Evolutionary conservation across 2,329 filamentous ascomycete species (phyloP), one percentile per base, ranked within the genome.

Genomic region (Sporothrix pseudoabietina): DNA sequence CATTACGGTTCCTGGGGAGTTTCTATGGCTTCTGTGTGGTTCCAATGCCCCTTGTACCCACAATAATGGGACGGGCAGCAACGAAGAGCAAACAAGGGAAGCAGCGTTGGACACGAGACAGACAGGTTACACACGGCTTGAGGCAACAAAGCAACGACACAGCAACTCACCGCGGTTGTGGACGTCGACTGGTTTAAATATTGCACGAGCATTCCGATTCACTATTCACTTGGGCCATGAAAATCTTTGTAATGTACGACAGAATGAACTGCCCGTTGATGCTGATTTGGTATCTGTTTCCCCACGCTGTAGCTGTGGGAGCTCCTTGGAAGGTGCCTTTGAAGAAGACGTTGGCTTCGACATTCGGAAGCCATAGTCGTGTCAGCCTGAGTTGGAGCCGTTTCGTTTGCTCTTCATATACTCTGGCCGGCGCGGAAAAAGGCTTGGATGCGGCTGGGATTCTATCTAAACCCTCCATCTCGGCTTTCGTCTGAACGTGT

Each of bases 41-140:
- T 71, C 69, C 68, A 61, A 52, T 44, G 32, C n/a, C 55, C 49
- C 39, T 55, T 39, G 68, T 65, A 54, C 68, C 72, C 72, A 73
- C 66, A 70, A 72, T 52, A 32, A 41, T 12, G 35, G 35, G 54
- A 22, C 52, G 35, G 44, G n/a, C 39, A n/a, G 32, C 8, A 61
- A 26, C 22, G 14, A 30, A 14, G 19, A 32, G 19, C 22, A 44
- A 19, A 49, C 59, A 8, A 12, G n/a, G 16, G 57, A 61, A 35
- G 59, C 35, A 63, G 35, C 55, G 16, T 35, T 41, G 32, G 55
- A 19, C 55, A 61, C 57, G 32, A 61, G 57, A 41, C 57, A 19
- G 12, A 41, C 57, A 19, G 12, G 39, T 39, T 26, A 44, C 12
- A 44, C 39, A 44, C 39, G 57, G 39, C 61, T 39, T 65, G 35